A percentile compares a stretch with the other conserved stretches of the same genome.
phyloP scores from a whole-genome alignment of 2,329 filamentous ascomycete species.

The Xylariales sp. region DNA sequence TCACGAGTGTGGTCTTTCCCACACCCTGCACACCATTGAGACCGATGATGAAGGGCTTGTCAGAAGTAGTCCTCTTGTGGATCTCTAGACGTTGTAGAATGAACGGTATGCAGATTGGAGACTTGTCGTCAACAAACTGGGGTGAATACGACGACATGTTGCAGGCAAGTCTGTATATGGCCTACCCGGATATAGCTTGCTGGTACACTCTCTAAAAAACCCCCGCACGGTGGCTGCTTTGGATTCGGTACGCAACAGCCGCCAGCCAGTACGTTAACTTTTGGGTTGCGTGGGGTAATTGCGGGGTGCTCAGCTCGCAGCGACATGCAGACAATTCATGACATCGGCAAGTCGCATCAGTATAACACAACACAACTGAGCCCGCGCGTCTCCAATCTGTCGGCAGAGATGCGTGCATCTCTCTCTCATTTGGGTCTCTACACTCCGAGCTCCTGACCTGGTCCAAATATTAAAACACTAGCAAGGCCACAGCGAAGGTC shows the following conservation, averaged over 20 bases:
- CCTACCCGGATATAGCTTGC: too few species aligned
- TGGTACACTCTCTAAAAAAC: background rate
- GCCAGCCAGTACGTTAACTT: background rate
- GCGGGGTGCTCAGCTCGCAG: background rate
- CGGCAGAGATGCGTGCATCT: too few species aligned
- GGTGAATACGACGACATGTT: background rate
- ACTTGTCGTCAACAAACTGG: constrained; percentile 69
- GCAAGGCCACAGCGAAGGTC: too few species aligned
- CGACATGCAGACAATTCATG: background rate
- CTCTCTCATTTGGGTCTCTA: too few species aligned
- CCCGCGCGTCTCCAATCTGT: too few species aligned
- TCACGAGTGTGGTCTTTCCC: constrained; percentile 85
- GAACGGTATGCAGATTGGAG: constrained; percentile 71
- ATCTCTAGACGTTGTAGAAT: constrained; percentile 56
- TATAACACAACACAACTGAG: too few species aligned
- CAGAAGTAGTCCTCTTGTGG: constrained; percentile 36
- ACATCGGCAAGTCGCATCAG: too few species aligned
- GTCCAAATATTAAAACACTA: too few species aligned
- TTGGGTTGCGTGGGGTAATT: background rate
- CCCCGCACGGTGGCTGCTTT: too few species aligned
- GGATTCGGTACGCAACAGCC: too few species aligned
- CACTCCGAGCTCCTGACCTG: too few species aligned
- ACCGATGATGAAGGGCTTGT: constrained; percentile 74
- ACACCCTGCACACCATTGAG: constrained; percentile 89
- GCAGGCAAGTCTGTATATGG: too few species aligned